Percentiles rank a stretch among this genome's conserved stretches.
Conservation (phyloP, 768 basidiomycete species). For the Tulasnella sp. region DNA sequence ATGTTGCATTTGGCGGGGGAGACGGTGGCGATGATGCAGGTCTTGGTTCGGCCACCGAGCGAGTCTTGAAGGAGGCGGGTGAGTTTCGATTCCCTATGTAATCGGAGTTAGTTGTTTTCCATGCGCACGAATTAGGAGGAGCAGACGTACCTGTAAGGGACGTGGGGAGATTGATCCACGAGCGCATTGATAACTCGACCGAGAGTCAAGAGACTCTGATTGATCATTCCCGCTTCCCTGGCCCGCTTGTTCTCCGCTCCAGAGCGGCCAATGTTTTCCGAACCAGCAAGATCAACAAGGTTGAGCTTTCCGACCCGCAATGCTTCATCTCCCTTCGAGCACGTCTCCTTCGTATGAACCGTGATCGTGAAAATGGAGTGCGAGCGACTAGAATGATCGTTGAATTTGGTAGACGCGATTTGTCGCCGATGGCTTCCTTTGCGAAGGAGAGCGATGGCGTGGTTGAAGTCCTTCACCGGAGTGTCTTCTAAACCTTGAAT, state of each 20-base stretch:
- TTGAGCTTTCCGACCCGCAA: constrained; percentile 93
- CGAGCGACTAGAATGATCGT: constrained; percentile 92
- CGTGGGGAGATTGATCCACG: constrained; percentile 85
- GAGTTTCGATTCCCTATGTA: constrained; percentile 86
- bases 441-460: constrained; percentile 76
- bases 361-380: constrained; percentile 98
- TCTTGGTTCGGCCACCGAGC: constrained; percentile 95
- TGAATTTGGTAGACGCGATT: constrained; percentile 94
- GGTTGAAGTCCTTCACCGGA: constrained; percentile 72
- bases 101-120: constrained; percentile 15
- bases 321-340: constrained; percentile 71
- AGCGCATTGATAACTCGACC: constrained; percentile 95
- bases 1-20: constrained; percentile 90
- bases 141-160: constrained; percentile 77
- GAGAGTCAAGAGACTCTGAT: constrained; percentile 92
- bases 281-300: constrained; percentile 94
- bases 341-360: constrained; percentile 83
- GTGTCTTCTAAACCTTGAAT: constrained; percentile 95
- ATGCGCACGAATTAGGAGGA: constrained; percentile 14
- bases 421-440: constrained; percentile 90
- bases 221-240: constrained; percentile 97
- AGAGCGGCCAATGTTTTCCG: constrained; percentile 93
- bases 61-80: constrained; percentile 98
- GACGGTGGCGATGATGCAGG: constrained; percentile 94
- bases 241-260: constrained; percentile 95